Base-by-base conservation (phyloP, 768 basidiomycete species). In the Mycena filopes region DNA sequence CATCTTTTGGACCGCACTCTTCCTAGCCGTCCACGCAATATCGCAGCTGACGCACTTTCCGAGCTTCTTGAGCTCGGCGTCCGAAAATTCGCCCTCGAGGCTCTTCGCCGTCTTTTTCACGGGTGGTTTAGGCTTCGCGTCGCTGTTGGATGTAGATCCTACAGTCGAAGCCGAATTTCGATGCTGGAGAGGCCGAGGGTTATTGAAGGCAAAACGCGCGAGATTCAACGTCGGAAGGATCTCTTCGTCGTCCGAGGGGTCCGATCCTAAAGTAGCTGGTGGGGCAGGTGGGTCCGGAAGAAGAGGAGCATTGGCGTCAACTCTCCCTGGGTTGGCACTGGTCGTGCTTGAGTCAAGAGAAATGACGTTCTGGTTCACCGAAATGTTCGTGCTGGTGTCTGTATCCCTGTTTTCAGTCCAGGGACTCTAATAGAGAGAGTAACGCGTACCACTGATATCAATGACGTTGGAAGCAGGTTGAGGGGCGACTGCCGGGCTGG, bases 21-120 rank as follows among this genome's bases (percentile, higher is more conserved):
- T 95, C 57, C 84, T 82, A 15, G 86, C 78, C 4, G 91, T 94
- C 93, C 93, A 95, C 1, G 75, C 75, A 16, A 83, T 72, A 25
- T 87, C 85, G 68, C 93, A 94, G 40, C 84, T 81, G 46, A 93
- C 80, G 69, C 93, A 94, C 69, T 79, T 86, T 13, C 77, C 73
- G 2, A 94, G 72, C 26, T 73, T 82, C 2, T 73, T 72, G 6
- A 92, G 72, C 26, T 89, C 80, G 4, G 75, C 59, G 45, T 85
- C 82, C 0, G 85, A 75, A 63, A 89, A 79, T 49, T 82, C 80
- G 16, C 71, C 71, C 1, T 73, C 61, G 54, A 77, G 66, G 41
- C 66, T 67, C 48, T 78, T 71, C 8, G 67, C 42, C 12, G 48
- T 55, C 36, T 65, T 66, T 71, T 66, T 66, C 16, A 58, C 36